Base-by-base conservation (phyloP, 352 stramenopile species). In the Hyaloperonospora brassicae region DNA sequence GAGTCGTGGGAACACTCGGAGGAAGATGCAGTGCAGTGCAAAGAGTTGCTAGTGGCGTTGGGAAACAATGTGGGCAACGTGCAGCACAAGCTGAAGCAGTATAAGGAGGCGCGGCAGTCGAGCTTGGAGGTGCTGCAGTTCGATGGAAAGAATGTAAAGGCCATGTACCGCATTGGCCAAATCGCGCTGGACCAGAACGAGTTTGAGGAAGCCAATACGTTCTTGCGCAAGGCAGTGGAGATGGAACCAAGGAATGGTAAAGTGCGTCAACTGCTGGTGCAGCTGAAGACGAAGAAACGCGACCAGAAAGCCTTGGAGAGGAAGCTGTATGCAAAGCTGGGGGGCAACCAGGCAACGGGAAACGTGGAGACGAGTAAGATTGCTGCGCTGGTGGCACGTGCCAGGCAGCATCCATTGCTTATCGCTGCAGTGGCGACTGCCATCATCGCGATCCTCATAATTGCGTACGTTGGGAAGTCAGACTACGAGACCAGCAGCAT, bases 31-130 rank as follows among this genome's bases (percentile, higher is more conserved):
- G 39, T 49, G 17, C 58, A 73, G 56, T 92, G 82, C 67, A 88
- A 89, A 50, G 71, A 83, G 42, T 66, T 92, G 57, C 68, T 92
- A 12, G 64, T 89, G 25, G 79, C 79, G 22, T 57, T 92, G 11
- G 82, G 79, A 27, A 92, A 92, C 65, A 92, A 92, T 52, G 79
- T 92, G 13, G 82, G 65, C 41, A 92, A 92, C 44, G 82, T 92
- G 44, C 82, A 92, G 62, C 74, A 84, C 57, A 81, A 83, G 34
- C 59, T 89, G 10, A 65, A 76, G 56, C 76, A 92, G 64, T 74
- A 63, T 58, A 89, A 85, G 56, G 82, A 89, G 54, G 79, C 82
- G 22, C 72, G 72, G 13, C 70, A 89, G 65, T 89, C 79, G 17
- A 87, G 77, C 52, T 68, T 86, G 31, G 82, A 92, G 50, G 82